Evolutionary conservation across 768 basidiomycete species (phyloP), one percentile per base, ranked within the genome.

Genomic region (Boletus bicolor): DNA sequence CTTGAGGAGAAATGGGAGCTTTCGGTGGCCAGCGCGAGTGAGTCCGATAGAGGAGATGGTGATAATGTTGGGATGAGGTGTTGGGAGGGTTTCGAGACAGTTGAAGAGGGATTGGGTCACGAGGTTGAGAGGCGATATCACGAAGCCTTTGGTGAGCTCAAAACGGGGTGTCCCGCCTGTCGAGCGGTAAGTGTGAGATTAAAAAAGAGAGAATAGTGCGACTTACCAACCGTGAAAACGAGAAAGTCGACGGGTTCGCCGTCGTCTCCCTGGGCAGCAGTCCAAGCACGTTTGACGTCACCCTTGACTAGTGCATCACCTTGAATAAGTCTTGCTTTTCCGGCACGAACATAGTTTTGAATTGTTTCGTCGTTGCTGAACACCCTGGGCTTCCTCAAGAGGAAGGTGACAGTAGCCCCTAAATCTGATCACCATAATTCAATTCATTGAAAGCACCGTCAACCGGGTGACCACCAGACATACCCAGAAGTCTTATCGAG

Each of bases 381-480:
- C 5, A 76, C 74, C 9, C 70, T 57, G 0, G 78, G 70, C 17
- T 72, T 76, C 32, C 87, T 81, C 36, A 89, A 75, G 12, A 88
- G 75, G 61, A 85, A 87, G 0, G 85, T 85, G 0, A 88, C 82
- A 2, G 76, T 82, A 4, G 80, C 75, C 38, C 86, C 86, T 49
- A 76, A 68, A 6, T 73, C 87, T 88, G 61, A 44, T 42, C 21
- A n/a, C 41, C 9, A 6, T 32, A 4, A n/a, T 32, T 49, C 43
- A 56, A 36, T 7, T 28, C 21, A 19, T 19, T 19, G 19, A 24
- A 24, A 24, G 14, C 42, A 42, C 28, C 0, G 2, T n/a, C 19
- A n/a, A 7, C 5, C 1, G 24, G 24, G 11, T 4, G 2, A 24
- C 0, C 10, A 24, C 24, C 15, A 38, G 17, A 65, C 75, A 28